Conservation (phyloP, 306 rosid species). For the Abrus pulchellus region DNA sequence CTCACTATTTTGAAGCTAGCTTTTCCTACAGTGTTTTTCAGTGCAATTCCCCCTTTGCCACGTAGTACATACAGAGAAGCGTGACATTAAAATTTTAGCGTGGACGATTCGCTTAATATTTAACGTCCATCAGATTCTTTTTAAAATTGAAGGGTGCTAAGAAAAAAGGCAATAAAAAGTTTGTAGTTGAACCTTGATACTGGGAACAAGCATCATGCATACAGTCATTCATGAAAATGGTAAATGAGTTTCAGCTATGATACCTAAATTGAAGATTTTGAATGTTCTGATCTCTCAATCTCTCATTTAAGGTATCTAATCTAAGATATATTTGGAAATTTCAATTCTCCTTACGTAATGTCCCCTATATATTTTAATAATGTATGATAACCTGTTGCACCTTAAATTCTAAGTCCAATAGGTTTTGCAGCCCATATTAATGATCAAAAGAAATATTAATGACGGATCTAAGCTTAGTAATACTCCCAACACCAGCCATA, state of each 20-base stretch:
- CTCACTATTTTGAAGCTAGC: too few species aligned
- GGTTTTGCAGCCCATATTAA: background rate
- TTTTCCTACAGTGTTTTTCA: too few species aligned
- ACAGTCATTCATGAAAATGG: background rate
- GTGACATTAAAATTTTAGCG: background rate
- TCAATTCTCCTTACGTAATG: background rate
- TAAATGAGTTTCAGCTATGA: background rate
- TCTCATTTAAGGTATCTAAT: background rate
- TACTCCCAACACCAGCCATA: slow-evolving; percentile 16
- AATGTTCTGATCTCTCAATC: background rate
- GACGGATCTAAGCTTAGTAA: background rate
- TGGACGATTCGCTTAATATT: background rate
- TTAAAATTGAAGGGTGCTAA: background rate
- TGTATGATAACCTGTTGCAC: background rate
- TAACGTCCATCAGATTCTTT: background rate
- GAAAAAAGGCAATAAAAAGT: background rate
- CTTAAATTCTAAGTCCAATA: background rate
- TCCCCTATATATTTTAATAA: background rate
- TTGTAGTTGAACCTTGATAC: background rate
- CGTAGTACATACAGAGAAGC: background rate
- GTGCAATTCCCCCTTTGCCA: too few species aligned
- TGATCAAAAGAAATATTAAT: background rate
- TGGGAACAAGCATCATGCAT: background rate
- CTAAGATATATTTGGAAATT: background rate
- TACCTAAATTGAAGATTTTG: background rate